phyloP scores from a whole-genome alignment of 768 basidiomycete species.

The Termitomyces sp. region DNA sequence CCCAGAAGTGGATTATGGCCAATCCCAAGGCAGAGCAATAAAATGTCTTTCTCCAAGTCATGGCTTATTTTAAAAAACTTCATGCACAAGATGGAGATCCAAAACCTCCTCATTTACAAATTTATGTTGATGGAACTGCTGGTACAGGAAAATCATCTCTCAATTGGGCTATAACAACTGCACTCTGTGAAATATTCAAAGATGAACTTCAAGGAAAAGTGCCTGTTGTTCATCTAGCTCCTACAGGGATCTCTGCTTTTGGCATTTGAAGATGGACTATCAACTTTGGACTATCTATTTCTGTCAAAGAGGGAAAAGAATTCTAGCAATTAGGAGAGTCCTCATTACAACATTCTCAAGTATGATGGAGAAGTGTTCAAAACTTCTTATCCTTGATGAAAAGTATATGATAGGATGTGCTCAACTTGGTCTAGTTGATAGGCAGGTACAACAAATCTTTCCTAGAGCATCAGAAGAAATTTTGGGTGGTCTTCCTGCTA shows the following conservation, averaged over 20 bases:
- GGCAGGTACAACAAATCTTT: slow-evolving; percentile 14
- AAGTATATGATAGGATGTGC: slow-evolving; percentile 25
- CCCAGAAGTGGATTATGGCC: slow-evolving; percentile 14
- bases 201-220: slow-evolving; percentile 14
- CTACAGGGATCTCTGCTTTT: slow-evolving; percentile 12
- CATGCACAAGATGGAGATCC: background rate
- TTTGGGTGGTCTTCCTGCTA: slow-evolving; percentile 18
- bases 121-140: slow-evolving; percentile 28
- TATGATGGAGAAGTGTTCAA: background rate
- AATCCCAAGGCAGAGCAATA: slow-evolving; percentile 8
- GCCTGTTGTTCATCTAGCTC: slow-evolving; percentile 20
- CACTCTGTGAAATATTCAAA: slow-evolving; percentile 15
- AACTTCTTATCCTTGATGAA: slow-evolving; percentile 23
- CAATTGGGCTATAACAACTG: slow-evolving; percentile 22
- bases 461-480: slow-evolving; percentile 7
- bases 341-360: background rate
- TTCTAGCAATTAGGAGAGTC: slow-evolving; percentile 2
- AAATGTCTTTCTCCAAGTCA: slow-evolving; percentile 11
- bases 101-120: slow-evolving; percentile 5
- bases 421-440: slow-evolving; percentile 18
- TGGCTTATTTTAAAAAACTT: slow-evolving; percentile 12
- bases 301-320: slow-evolving; percentile 2
- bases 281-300: slow-evolving; percentile 8
- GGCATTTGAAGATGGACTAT: slow-evolving; percentile 22
- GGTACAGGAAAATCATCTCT: slow-evolving; percentile 26